Base-by-base conservation (phyloP, 768 basidiomycete genomes). In the Suillus ampliporus region DNA sequence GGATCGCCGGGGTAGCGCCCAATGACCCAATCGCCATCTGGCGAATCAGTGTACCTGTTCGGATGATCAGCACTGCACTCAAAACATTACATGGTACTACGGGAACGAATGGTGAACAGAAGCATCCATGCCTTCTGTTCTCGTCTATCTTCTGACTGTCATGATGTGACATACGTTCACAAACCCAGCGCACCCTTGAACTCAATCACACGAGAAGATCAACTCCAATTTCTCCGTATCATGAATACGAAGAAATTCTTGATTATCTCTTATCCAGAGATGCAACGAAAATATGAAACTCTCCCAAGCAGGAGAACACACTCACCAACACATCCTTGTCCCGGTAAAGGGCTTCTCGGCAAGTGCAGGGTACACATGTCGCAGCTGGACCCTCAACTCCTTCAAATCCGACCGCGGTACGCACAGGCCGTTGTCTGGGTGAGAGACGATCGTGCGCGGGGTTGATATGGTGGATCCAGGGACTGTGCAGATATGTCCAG, bases 311-410 rank as follows among this genome's bases (percentile, higher is more conserved):
- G 31, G 35, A 35, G 21, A 37, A 15, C 14, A 23, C 37, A 73
- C 85, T 72, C 71, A 93, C 96, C 96, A 98, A 77, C 96, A 99
- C 65, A 99, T 74, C 63, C 96, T 78, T 13, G 95, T 96, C 8
- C 79, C 79, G 35, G 76, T 71, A 70, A 95, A 91, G 0, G 90
- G 84, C 73, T 88, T 90, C 66, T 86, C 76, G 6, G 86, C 90
- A 50, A 99, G 81, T 56, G 86, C 86, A 28, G 96, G 97, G 76
- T 91, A 95, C 28, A 94, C 78, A 37, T 76, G 71, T 21, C 76
- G 72, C 13, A 97, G 74, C 11, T 80, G 74, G 3, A 72, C 73
- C 44, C 92, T 81, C 59, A 97, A 70, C 58, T 72, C 72, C 41
- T 76, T 70, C 3, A 90, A 72, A 53, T 80, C 81, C 9, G 76